These are phyloP conservation scores for Aspergillus clavatus DNA, from an alignment of 2,329 filamentous ascomycete species.

Conservation along the genomic window DNA sequence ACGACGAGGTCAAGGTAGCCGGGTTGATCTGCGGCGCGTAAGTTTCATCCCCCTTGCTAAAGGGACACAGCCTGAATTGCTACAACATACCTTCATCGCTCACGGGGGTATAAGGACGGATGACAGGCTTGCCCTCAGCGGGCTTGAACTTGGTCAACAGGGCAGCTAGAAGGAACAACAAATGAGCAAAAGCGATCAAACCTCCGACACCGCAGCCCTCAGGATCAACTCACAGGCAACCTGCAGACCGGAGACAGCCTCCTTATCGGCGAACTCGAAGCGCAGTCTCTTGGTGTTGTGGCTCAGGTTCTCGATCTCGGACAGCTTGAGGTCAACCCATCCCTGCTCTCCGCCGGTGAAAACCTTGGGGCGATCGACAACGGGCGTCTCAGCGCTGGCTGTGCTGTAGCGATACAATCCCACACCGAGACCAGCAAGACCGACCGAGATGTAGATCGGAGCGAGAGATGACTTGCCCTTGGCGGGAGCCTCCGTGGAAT, in stretches of 20 bases:
- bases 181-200: slow-evolving; percentile 4
- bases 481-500: slow-evolving; percentile 59
- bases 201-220: not conserved
- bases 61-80: not conserved
- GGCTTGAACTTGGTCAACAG: slow-evolving; percentile 89
- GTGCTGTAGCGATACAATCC: slow-evolving; percentile 52
- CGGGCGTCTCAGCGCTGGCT: slow-evolving; percentile 27
- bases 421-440: slow-evolving; percentile 45
- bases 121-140: slow-evolving; percentile 74
- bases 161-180: slow-evolving; percentile 51
- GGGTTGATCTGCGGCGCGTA: slow-evolving; percentile 62
- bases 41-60: too few species aligned
- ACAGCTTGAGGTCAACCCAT: slow-evolving; percentile 75
- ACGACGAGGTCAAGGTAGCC: slow-evolving; percentile 85
- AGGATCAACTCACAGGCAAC: slow-evolving; percentile 59
- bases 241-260: slow-evolving; percentile 76
- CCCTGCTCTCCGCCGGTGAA: slow-evolving; percentile 87
- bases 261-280: slow-evolving; percentile 78
- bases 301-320: slow-evolving; percentile 73
- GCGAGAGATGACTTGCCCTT: slow-evolving; percentile 54
- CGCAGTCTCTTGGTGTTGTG: slow-evolving; percentile 92
- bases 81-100: slow-evolving; percentile 66
- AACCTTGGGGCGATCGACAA: slow-evolving; percentile 42
- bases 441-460: slow-evolving; percentile 49
- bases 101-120: slow-evolving; percentile 89